Base-by-base conservation (phyloP, 2,329 filamentous ascomycete genomes). In the Verticillium tricorpus region DNA sequence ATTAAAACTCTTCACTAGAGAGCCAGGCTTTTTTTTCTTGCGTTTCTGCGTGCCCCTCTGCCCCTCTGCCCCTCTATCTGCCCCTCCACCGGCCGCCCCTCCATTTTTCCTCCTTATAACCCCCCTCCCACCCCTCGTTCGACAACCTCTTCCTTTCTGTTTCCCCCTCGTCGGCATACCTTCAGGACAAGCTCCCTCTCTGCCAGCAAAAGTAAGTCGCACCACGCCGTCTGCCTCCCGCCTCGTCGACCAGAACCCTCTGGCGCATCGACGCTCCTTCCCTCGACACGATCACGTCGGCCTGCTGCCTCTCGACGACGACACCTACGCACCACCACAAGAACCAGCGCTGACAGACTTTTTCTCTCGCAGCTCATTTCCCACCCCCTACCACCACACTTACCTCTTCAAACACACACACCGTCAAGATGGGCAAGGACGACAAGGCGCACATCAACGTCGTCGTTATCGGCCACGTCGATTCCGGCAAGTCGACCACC, bases 381-480 rank as follows among this genome's bases (percentile, higher is more conserved):
- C 45, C n/a, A n/a, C n/a, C 45, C 45, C 45, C n/a, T 19, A 50
- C n/a, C n/a, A n/a, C 45, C 25, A 50, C 45, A 50, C 45, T 19
- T 50, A 50, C 45, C 39, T 50, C 45, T 22, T 50, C 45, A 25
- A 22, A 9, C 45, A 25, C n/a, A 50, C 45, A 50, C 19, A 22
- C 25, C 45, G 58, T 52, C 61, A 63, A 52, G 60, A 65, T 65
- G 61, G 61, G 93, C 91, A 98, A 92, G 87, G 89, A 97, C 77
- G 91, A 94, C 70, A 96, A 96, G 90, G 84, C 81, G 83, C 54
- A 59, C 19, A 92, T 98, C 83, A 93, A 93, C 91, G 90, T 97
- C 82, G 93, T 97, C 84, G 93, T 97, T 82, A 96, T 96, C 88
- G 93, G 93, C 87, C 94, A 97, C 89, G 93, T 97, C 92, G 93